Evolutionary conservation across 2,329 filamentous ascomycete species (phyloP).

Genomic region (Chaetomium strumarium): DNA sequence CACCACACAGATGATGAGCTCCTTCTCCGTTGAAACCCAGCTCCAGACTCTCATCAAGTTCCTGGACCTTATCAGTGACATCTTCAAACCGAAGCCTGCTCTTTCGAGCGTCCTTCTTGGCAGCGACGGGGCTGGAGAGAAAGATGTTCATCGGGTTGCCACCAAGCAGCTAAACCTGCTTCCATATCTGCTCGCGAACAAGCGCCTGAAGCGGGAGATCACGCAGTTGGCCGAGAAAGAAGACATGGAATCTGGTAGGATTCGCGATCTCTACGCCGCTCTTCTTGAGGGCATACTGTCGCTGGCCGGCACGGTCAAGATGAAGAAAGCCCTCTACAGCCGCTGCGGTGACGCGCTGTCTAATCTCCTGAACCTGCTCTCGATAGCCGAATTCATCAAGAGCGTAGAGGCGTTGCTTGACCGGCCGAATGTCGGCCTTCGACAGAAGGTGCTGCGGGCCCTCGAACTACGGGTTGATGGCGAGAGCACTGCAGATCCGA

Average conservation of each 20-base stretch:
- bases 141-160: constrained; percentile 46
- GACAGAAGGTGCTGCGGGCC: constrained; percentile 72
- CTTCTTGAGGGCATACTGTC: constrained; percentile 60
- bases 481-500: constrained; percentile 61
- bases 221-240: constrained; percentile 52
- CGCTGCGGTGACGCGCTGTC: constrained; percentile 66
- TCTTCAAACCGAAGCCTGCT: constrained; percentile 66
- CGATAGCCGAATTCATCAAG: constrained; percentile 82
- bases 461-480: constrained; percentile 73
- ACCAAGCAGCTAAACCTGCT: constrained; percentile 51
- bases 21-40: constrained; percentile 69
- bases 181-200: constrained; percentile 52
- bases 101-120: constrained; percentile 69
- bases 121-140: constrained; percentile 40
- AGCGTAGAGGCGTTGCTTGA: constrained; percentile 78
- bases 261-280: constrained; percentile 62
- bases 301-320: constrained; percentile 60
- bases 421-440: constrained; percentile 66
- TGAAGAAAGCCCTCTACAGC: constrained; percentile 48
- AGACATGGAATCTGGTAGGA: constrained; percentile 60
- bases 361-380: constrained; percentile 76
- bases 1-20: constrained; percentile 64
- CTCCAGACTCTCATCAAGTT: constrained; percentile 73
- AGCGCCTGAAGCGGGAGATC: constrained; percentile 51
- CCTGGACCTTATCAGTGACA: constrained; percentile 67